These are phyloP conservation scores for Calonectria leucothoes DNA, from an alignment of 2,329 filamentous ascomycete species.

Conservation along the genomic window DNA sequence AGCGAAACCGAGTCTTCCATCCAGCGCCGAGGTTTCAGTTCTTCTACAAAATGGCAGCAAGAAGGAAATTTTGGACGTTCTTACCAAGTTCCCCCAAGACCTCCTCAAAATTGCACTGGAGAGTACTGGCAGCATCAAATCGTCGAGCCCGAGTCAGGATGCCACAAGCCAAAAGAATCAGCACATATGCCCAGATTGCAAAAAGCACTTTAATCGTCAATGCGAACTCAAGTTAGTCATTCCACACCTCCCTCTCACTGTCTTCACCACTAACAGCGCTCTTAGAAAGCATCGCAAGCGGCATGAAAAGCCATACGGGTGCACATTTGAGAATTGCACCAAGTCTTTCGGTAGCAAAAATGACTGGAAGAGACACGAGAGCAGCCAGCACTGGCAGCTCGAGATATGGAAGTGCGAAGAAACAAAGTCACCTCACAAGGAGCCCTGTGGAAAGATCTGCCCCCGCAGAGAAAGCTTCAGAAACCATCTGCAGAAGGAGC, in stretches of 20 bases:
- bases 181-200: conserved; percentile 53
- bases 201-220: conserved; percentile 59
- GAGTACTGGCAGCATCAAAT: conserved; percentile 15
- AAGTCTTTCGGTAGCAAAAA: conserved; percentile 92
- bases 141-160: conserved; percentile 26
- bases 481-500: conserved; percentile 68
- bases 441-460: conserved; percentile 68
- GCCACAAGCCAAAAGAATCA: conserved; percentile 22
- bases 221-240: conserved; percentile 68
- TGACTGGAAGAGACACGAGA: conserved; percentile 94
- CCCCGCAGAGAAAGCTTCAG: conserved; percentile 69
- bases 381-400: conserved; percentile 77
- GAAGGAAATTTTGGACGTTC: conserved; percentile 28
- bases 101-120: conserved; percentile 47
- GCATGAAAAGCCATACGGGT: conserved; percentile 84
- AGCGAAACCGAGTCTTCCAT: neutral
- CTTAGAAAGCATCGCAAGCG: conserved; percentile 85
- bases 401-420: conserved; percentile 79
- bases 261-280: conserved; percentile 33
- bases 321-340: conserved; percentile 76
- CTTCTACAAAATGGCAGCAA: neutral
- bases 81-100: conserved; percentile 45
- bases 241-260: neutral
- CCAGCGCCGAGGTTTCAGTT: neutral
- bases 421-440: conserved; percentile 18